Base-by-base conservation (phyloP, 2,329 filamentous ascomycete species). In the Diaporthe ampelina region DNA sequence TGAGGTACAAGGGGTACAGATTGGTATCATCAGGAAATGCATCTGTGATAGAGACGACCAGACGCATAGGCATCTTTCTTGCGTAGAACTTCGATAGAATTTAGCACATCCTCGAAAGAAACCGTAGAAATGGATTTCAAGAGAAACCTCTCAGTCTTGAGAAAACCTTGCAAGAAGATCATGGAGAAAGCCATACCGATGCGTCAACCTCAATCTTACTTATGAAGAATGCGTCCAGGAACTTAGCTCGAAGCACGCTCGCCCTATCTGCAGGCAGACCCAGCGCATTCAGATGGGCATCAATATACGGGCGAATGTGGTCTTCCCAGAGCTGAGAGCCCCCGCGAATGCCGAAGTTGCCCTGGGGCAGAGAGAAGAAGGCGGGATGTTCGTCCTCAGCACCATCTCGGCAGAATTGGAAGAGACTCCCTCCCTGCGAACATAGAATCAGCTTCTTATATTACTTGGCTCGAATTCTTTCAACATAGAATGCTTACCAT, bases 251-350 rank as follows among this genome's bases (percentile, higher is more conserved):
- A 11, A 61, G 57, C 7, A 61, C 35, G 11, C 35, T 40, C 21
- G 21, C 13, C 37, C 37, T 24, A 5, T 43, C 37, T 4, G 57
- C 35, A 26, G 57, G 35, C 3, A 61, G 37, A 26, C 19, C n/a
- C 57, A 61, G 13, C 3, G 35, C 10, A 35, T 11, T 11, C n/a
- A 61, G 1, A 61, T 61, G 15, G 8, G 13, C 57, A 61, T 61
- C 37, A 3, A 61, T 43, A 15, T 61, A 43, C n/a, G 57, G 57
- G n/a, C 35, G 57, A 19, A 43, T 26, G 10, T 61, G 57, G 5
- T 61, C 57, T 61, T 61, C 57, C 57, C 57, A 61, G 9, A 61
- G 57, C 15, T 61, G 57, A 26, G 57, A 61, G 1, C 57, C 57
- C n/a, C 57, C 57, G 5, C 57, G 57, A 26, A 26, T 26, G 37